Evolutionary conservation across 164 flowering plant species (phyloP).

Genomic region (Cinnamomum chago): DNA sequence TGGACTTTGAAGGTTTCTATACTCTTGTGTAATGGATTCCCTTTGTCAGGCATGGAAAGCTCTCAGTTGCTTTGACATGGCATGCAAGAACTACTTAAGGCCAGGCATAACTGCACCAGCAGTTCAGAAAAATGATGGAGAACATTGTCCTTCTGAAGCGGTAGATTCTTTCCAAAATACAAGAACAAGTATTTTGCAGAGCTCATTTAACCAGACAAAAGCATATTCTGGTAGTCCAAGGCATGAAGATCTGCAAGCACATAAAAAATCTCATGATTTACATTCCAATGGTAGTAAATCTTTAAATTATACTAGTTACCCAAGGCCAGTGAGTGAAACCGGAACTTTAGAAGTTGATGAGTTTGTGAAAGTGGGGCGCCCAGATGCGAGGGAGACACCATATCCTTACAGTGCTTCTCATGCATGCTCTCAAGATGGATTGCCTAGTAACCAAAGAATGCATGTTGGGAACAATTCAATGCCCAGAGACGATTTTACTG

Average conservation of each 20-base stretch:
- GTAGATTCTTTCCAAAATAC: slow-evolving; percentile 14
- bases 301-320: slow-evolving; percentile 12
- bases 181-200: slow-evolving; percentile 23
- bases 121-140: slow-evolving; percentile 22
- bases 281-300: slow-evolving; percentile 19
- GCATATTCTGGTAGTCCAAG: slow-evolving; percentile 13
- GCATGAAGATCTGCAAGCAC: slow-evolving; percentile 14
- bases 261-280: slow-evolving; percentile 20
- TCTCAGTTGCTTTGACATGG: slow-evolving; percentile 53
- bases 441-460: slow-evolving; percentile 14
- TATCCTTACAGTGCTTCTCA: slow-evolving; percentile 3
- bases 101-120: slow-evolving; percentile 64
- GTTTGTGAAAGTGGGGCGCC: slow-evolving; percentile 5
- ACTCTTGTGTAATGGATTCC: not conserved
- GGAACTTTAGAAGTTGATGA: slow-evolving; percentile 22
- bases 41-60: slow-evolving; percentile 77
- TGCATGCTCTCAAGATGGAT: slow-evolving; percentile 16
- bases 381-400: slow-evolving; percentile 19
- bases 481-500: slow-evolving; percentile 17
- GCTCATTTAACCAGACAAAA: slow-evolving; percentile 22
- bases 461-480: slow-evolving; percentile 9
- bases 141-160: slow-evolving; percentile 8
- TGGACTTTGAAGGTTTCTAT: not conserved
- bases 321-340: slow-evolving; percentile 12
- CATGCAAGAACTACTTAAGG: slow-evolving; percentile 49